Evolutionary conservation across 306 rosid genomes (phyloP), one percentile per base, ranked within the genome.

Genomic region (Sesbania bispinosa): DNA sequence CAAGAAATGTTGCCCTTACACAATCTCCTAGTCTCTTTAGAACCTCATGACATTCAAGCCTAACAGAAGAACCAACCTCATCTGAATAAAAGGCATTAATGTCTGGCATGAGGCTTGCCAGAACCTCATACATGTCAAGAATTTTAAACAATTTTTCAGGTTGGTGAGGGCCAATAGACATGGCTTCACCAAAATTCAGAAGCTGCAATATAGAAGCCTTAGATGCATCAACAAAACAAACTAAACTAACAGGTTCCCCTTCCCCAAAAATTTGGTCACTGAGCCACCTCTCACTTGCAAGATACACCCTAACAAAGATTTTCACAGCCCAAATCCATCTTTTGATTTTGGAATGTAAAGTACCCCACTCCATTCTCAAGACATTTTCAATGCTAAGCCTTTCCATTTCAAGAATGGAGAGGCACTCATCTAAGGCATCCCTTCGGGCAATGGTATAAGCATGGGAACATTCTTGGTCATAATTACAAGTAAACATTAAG

Each of bases 61-160:
- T 84, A 50, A 90, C 84, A 62, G 81, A 76, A 43, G 96, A 88
- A 72, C 96, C 96, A 47, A 83, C 85, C 48, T 87, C 94, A 27
- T 80, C 93, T 0, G 82, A 20, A 71, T 90, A 93, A 42, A 90
- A 69, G 38, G 79, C 60, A 77, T 90, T 86, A 3, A 93, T 71
- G 52, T 90, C 97, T 0, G 87, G 91, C 68, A 88, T 81, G 67
- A 90, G 89, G 66, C 83, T 96, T 2, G 75, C 78, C 1, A 93
- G 79, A 67, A 88, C 96, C 84, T 93, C 98, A 65, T 93, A 90
- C 97, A 93, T 93, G 87, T 90, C 92, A 18, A 93, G 93, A 74
- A 93, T 77, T 3, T 96, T 85, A 62, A 78, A 62, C 86, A 93
- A 41, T 63, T 93, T 93, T 70, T 93, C 96, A 0, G 98, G 98